Evolutionary conservation across 352 stramenopile genomes (phyloP).

Genomic region (Phytophthora nicotianae): DNA sequence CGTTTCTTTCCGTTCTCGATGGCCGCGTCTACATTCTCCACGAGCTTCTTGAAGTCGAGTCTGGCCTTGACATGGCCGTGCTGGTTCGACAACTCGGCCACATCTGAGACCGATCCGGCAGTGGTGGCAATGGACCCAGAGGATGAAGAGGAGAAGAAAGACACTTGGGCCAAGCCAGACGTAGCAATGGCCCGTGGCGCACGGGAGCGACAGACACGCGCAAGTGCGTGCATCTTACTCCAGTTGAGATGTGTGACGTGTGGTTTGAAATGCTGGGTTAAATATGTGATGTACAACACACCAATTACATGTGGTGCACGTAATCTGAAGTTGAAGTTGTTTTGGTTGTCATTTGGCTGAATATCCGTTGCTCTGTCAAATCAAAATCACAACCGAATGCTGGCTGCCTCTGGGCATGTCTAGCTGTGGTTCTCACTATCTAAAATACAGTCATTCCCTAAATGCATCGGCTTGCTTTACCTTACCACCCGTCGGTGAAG

Average conservation of each 20-base stretch:
- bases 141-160: constrained; percentile 1
- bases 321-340: not conserved
- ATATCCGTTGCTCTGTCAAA: constrained; percentile 34
- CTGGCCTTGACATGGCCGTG: constrained; percentile 71
- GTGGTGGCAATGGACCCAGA: constrained; percentile 21
- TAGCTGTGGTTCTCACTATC: constrained; percentile 34
- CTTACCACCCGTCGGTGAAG: constrained; percentile 38
- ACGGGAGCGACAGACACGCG: constrained; percentile 9
- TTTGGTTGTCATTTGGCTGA: constrained; percentile 27
- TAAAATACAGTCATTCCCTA: constrained; percentile 43
- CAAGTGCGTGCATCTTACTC: not conserved
- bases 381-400: constrained; percentile 29
- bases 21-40: constrained; percentile 54
- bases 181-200: not conserved
- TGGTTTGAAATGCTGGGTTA: not conserved
- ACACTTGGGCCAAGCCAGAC: not conserved
- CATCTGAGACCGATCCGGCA: constrained; percentile 3
- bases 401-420: constrained; percentile 15
- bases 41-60: constrained; percentile 79
- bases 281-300: constrained; percentile 1
- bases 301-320: constrained; percentile 2
- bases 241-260: constrained; percentile 9
- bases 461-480: constrained; percentile 4
- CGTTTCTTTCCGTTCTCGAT: constrained; percentile 70
- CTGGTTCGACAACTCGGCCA: constrained; percentile 41